Evolutionary conservation across 768 basidiomycete species (phyloP), one percentile per base, ranked within the genome.

Genomic region (Mycena metata): DNA sequence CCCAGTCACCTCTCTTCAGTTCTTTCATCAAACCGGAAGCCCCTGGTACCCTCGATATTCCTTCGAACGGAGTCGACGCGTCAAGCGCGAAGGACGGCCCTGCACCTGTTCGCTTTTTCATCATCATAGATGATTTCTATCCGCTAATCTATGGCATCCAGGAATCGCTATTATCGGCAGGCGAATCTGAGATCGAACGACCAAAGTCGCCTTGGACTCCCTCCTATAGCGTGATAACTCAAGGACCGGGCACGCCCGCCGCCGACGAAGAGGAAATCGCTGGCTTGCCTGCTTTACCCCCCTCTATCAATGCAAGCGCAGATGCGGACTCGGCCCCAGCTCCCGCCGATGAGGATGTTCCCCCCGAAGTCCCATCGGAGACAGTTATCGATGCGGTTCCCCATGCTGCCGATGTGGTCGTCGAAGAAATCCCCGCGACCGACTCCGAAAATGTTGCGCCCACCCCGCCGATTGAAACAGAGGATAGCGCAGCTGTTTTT

Each of bases 201-300:
- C 70, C 70, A 1, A 60, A 33, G 24, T 78, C 76, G 23, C 77
- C 78, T 11, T 79, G 76, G 76, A 79, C 77, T 43, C 77, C 79
- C 1, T 79, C 80, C 5, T 80, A 81, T 66, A 75, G 76, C n/a
- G 77, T 80, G n/a, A 76, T 68, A 1, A 75, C 65, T 2, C 69
- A 75, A 47, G 73, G 72, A 1, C 59, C 68, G 16, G 69, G 68
- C 13, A 64, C 59, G 16, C 43, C 73, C 23, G 15, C 61, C 47
- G 8, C 43, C 15, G 63, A 65, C 42, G 68, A 66, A 35, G 50
- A 55, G 30, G 71, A 72, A 16, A 50, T 60, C 41, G 43, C 63
- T 3, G 66, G 65, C 15, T 35, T 69, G 21, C 51, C 67, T 30
- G 57, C 23, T 13, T 41, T 69, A 23, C 62, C 67, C 3, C 67